These are phyloP conservation scores for Shiraia sp. DNA, from an alignment of 2,329 filamentous ascomycete genomes.

Conservation along the genomic window DNA sequence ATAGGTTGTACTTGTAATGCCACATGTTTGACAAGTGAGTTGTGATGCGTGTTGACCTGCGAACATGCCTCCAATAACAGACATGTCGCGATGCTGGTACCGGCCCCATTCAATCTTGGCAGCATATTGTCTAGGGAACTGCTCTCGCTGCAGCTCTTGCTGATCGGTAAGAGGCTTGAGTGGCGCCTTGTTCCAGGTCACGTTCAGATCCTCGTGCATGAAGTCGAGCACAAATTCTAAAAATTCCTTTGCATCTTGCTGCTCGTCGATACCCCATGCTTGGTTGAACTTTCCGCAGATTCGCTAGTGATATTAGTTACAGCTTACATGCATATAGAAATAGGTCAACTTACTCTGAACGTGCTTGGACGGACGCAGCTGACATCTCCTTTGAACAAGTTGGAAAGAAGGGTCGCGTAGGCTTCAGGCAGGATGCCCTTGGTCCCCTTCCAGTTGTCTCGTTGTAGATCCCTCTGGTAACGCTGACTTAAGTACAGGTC, in stretches of 20 bases:
- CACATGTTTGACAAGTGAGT: conserved; percentile 64
- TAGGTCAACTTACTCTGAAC: conserved; percentile 43
- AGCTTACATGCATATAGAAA: background rate
- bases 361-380: conserved; percentile 51
- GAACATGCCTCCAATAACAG: conserved; percentile 80
- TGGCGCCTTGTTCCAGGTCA: conserved; percentile 62
- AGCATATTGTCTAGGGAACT: conserved; percentile 65
- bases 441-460: conserved; percentile 66
- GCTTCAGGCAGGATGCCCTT: conserved; percentile 65
- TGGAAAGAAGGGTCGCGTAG: conserved; percentile 64
- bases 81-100: conserved; percentile 70
- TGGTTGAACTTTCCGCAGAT: conserved; percentile 67
- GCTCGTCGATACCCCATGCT: conserved; percentile 72
- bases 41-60: conserved; percentile 70
- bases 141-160: conserved; percentile 65
- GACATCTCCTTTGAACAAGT: conserved; percentile 64
- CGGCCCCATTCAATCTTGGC: conserved; percentile 74
- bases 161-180: conserved; percentile 61
- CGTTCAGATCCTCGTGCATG: conserved; percentile 84
- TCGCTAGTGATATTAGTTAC: conserved; percentile 40
- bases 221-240: conserved; percentile 80
- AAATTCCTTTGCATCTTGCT: conserved; percentile 93
- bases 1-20: conserved; percentile 67
- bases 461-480: conserved; percentile 63
- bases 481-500: conserved; percentile 67